phyloP scores from a whole-genome alignment of 768 basidiomycete species.

The Lactarius psammicola region DNA sequence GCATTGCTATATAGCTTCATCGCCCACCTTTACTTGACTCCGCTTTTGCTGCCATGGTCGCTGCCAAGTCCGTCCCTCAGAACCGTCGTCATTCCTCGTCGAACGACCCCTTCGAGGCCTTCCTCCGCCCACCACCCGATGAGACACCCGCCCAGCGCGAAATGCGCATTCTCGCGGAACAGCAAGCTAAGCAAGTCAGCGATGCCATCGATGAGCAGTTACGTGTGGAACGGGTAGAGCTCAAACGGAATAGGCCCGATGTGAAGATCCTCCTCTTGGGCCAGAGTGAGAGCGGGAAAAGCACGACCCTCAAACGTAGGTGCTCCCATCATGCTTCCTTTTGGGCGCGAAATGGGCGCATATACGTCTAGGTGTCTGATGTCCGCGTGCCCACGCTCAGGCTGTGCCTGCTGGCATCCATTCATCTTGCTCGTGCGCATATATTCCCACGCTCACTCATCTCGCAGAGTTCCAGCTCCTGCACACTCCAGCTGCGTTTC shows the following conservation, averaged over 20 bases:
- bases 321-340: conserved; percentile 28
- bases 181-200: conserved; percentile 69
- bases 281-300: conserved; percentile 89
- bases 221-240: conserved; percentile 59
- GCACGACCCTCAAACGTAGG: conserved; percentile 86
- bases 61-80: conserved; percentile 18
- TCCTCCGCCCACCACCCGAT: conserved; percentile 66
- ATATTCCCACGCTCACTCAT: conserved; percentile 11
- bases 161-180: conserved; percentile 60
- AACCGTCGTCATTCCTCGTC: conserved; percentile 41
- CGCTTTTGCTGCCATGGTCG: conserved; percentile 20
- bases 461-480: conserved; percentile 76
- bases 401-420: neutral
- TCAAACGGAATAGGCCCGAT: conserved; percentile 57
- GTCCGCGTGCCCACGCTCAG: neutral
- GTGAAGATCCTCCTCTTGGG: conserved; percentile 79
- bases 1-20: neutral
- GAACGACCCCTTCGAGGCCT: conserved; percentile 70
- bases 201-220: conserved; percentile 81
- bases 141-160: conserved; percentile 70
- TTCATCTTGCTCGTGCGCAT: neutral
- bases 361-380: neutral
- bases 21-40: neutral
- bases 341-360: neutral
- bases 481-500: conserved; percentile 74